Percentiles rank a stretch among this genome's conserved stretches.
Evolutionary conservation across 495 filamentous ascomycete species (phyloP).

Genomic region (Hypoxylon perforatum): DNA sequence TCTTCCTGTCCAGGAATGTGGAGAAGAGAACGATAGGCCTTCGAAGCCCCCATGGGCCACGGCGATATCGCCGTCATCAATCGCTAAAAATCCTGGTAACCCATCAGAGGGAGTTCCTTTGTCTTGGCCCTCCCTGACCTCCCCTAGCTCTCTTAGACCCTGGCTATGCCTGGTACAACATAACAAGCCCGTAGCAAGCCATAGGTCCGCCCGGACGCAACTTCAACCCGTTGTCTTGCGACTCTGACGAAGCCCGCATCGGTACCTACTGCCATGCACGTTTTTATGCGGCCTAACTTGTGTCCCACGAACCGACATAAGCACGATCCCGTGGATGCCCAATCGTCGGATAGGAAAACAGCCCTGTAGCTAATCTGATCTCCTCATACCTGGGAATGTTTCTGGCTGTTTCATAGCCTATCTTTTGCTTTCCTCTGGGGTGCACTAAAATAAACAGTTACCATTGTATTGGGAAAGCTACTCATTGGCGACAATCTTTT

Average conservation of each 20-base stretch:
- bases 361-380: slow-evolving; percentile 20
- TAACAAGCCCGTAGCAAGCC: background rate
- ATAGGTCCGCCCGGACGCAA: slow-evolving; percentile 12
- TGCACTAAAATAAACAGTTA: slow-evolving; percentile 28
- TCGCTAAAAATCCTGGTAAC: slow-evolving; percentile 35
- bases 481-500: slow-evolving; percentile 34
- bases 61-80: slow-evolving; percentile 30
- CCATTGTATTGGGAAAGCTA: slow-evolving; percentile 35
- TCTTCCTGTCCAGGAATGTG: slow-evolving; percentile 45
- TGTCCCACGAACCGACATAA: slow-evolving; percentile 45
- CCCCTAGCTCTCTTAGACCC: slow-evolving; percentile 35
- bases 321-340: slow-evolving; percentile 44
- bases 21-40: slow-evolving; percentile 43
- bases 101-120: slow-evolving; percentile 26
- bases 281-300: slow-evolving; percentile 44
- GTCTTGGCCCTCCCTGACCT: slow-evolving; percentile 35
- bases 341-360: slow-evolving; percentile 43
- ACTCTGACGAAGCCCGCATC: slow-evolving; percentile 21
- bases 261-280: slow-evolving; percentile 42
- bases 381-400: slow-evolving; percentile 14
- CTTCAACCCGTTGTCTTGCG: slow-evolving; percentile 9
- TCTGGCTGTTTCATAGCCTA: slow-evolving; percentile 7
- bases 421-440: slow-evolving; percentile 20
- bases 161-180: slow-evolving; percentile 25
- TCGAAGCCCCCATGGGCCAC: slow-evolving; percentile 22